phyloP scores from a whole-genome alignment of 768 basidiomycete genomes.

The Nevesoporus exiguus region DNA sequence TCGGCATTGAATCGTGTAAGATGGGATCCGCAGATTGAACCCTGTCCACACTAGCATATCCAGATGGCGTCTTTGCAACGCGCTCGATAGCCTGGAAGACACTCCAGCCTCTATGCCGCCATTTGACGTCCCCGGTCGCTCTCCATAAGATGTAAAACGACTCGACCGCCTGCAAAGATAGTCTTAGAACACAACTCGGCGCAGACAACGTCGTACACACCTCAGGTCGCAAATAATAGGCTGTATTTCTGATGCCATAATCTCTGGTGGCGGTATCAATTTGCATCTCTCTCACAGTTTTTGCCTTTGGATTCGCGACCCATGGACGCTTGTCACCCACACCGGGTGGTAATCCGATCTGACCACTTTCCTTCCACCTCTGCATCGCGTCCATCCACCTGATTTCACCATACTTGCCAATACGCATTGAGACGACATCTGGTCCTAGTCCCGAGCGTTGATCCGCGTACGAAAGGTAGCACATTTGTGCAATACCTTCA shows the following conservation, averaged over 20 bases:
- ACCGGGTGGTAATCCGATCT: constrained; percentile 50
- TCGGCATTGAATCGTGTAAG: constrained; percentile 65
- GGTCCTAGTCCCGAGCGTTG: constrained; percentile 66
- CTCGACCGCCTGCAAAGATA: constrained; percentile 56
- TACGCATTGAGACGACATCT: constrained; percentile 45
- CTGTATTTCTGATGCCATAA: constrained; percentile 44
- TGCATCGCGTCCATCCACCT: constrained; percentile 35
- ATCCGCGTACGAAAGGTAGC: constrained; percentile 70
- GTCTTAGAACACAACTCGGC: neutral
- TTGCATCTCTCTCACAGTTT: constrained; percentile 18
- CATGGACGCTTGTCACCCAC: constrained; percentile 37
- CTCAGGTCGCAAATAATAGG: constrained; percentile 69
- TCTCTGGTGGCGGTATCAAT: constrained; percentile 40
- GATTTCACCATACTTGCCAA: constrained; percentile 22
- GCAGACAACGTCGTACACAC: constrained; percentile 34
- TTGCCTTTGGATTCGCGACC: constrained; percentile 23
- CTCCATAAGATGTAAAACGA: constrained; percentile 71
- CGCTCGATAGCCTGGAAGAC: constrained; percentile 66
- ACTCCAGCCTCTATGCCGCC: constrained; percentile 69
- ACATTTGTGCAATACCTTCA: constrained; percentile 68
- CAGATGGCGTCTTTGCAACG: constrained; percentile 52
- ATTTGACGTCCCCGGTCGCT: constrained; percentile 60
- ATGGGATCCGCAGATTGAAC: constrained; percentile 43
- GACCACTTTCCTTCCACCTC: constrained; percentile 47
- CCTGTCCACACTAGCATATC: constrained; percentile 56